Conservation (phyloP, 805 yeast species). For the Candida tibetensis region DNA sequence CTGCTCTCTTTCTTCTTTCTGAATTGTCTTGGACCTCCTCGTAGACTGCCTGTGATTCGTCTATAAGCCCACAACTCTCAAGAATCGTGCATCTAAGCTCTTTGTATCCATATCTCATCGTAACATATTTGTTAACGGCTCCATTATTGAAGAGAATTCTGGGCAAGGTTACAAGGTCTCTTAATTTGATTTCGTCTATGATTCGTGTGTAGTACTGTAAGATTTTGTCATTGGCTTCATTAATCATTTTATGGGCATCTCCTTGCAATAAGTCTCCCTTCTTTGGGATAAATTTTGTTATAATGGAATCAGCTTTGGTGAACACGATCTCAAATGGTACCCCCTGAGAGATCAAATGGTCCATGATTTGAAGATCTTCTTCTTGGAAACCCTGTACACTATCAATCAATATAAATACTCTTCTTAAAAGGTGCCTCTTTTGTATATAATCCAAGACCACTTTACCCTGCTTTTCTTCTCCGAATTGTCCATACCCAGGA, state of each 20-base stretch:
- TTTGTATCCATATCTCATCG: slow-evolving; percentile 50
- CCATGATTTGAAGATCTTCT: slow-evolving; percentile 54
- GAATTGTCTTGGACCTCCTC: slow-evolving; percentile 3
- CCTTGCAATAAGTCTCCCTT: slow-evolving; percentile 2
- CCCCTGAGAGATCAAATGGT: slow-evolving; percentile 51
- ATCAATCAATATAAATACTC: slow-evolving; percentile 62
- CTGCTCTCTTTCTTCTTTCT: slow-evolving; percentile 1
- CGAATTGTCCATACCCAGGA: slow-evolving; percentile 86
- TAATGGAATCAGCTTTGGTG: slow-evolving; percentile 69
- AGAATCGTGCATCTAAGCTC: slow-evolving; percentile 51
- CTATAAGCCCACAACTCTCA: slow-evolving; percentile 48
- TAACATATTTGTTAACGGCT: slow-evolving; percentile 27
- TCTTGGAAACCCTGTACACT: slow-evolving; percentile 57
- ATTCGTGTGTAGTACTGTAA: slow-evolving; percentile 32
- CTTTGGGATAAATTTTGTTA: slow-evolving; percentile 22
- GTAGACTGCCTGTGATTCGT: neutral
- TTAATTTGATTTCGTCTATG: slow-evolving; percentile 31
- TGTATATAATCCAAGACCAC: slow-evolving; percentile 61
- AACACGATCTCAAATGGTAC: slow-evolving; percentile 70
- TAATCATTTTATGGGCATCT: slow-evolving; percentile 8
- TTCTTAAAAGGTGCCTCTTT: slow-evolving; percentile 50
- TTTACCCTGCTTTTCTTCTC: slow-evolving; percentile 65
- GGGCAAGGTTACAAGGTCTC: slow-evolving; percentile 37
- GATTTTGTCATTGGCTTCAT: slow-evolving; percentile 25
- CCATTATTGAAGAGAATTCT: slow-evolving; percentile 55